Evolutionary conservation across 768 basidiomycete species (phyloP), one percentile per base, ranked within the genome.

Genomic region (Polyporus arcularius): DNA sequence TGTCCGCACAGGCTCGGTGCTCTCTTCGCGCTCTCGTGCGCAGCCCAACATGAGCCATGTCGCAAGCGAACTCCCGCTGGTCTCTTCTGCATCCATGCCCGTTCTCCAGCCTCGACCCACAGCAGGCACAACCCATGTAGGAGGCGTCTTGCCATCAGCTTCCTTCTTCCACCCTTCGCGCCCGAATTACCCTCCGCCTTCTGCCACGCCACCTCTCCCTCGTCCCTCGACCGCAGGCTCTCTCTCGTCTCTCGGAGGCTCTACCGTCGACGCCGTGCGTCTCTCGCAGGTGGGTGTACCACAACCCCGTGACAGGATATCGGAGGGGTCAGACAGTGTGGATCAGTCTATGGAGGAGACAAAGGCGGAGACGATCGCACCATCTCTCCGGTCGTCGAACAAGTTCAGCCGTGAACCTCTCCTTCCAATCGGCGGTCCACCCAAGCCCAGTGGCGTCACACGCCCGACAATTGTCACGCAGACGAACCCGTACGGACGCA

Each of bases 391-490:
- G 15, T 68, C 65, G 8, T 66, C 66, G 18, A 65, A 61, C 55
- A 91, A 89, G 69, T 83, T 80, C 59, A 90, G 90, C 69, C 82
- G 87, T 32, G 91, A 92, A 62, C 88, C 88, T 2, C 77, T 92
- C 45, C 78, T 92, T 4, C 89, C 90, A 7, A 73, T 85, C 42
- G 74, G 78, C 58, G 21, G 61, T 68, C 35, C 51, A n/a, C 52
- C 55, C 50, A 70, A 66, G 43, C 62, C 66, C 30, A 65, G 67
- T 21, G 18, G 38, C 4, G 45, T 60, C n/a, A 62, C 65, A 9
- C 70, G 71, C 39, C 70, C 72, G 14, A 70, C 71, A 2, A 61
- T 66, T 42, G 61, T 67, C 49, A 61, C 68, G n/a, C 58, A 68
- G 42, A 60, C 64, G 15, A 64, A 62, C 12, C 70, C 70, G 32